These are phyloP conservation scores for Ambrosia trifida DNA, from an alignment of 129 eudicot genomes.

Conservation along the genomic window DNA sequence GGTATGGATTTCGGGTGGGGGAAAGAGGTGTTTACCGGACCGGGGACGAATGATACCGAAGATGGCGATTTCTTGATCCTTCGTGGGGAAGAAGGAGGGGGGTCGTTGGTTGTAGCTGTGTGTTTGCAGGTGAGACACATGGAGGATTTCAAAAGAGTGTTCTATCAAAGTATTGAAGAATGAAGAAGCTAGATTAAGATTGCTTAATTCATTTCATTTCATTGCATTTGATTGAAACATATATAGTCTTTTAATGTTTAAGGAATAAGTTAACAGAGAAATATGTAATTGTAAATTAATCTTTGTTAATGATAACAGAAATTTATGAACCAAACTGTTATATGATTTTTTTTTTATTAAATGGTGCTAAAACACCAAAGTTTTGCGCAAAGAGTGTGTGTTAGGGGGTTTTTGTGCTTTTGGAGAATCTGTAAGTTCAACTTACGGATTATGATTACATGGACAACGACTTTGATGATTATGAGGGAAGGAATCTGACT, in stretches of 20 bases:
- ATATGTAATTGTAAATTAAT: neutral
- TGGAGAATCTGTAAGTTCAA: no score
- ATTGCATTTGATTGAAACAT: constrained; percentile 21
- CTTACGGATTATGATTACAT: no score
- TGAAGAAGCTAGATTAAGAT: constrained; percentile 2
- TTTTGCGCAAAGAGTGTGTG: no score
- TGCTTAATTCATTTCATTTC: constrained; percentile 21
- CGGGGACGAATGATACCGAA: constrained; percentile 36
- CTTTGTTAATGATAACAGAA: neutral
- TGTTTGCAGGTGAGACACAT: constrained; percentile 39
- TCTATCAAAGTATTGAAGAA: constrained; percentile 38
- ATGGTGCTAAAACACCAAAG: no score
- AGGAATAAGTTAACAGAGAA: neutral
- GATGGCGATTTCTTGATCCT: constrained; percentile 45
- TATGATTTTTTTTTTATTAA: no score
- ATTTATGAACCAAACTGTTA: neutral
- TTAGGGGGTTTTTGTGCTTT: no score
- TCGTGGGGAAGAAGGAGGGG: constrained; percentile 30
- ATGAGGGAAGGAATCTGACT: no score
- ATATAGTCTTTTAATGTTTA: neutral
- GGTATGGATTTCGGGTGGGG: constrained; percentile 75
- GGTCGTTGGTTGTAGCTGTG: constrained; percentile 36
- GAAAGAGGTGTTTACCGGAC: constrained; percentile 34
- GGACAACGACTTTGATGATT: no score
- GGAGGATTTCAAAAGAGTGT: constrained; percentile 39